These are phyloP conservation scores for Aspergillus viridinutans DNA, from an alignment of 2,329 filamentous ascomycete species.

Conservation along the genomic window DNA sequence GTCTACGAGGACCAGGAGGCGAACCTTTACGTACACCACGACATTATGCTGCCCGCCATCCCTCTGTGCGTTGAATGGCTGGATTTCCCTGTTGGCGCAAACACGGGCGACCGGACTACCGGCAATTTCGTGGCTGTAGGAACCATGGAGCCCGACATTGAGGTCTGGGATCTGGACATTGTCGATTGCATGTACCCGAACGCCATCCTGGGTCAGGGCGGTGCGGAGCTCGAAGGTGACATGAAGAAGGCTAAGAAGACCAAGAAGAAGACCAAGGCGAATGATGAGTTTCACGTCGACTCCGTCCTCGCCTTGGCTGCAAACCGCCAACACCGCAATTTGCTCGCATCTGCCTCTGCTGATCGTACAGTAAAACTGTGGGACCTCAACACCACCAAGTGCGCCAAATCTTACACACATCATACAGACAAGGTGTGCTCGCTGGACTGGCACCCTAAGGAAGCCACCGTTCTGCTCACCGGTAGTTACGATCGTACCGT, in stretches of 20 bases:
- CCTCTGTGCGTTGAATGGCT: slow-evolving; percentile 95
- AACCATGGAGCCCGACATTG: slow-evolving; percentile 97
- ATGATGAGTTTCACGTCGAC: slow-evolving; percentile 90
- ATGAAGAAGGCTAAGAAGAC: slow-evolving; percentile 75
- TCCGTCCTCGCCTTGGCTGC: slow-evolving; percentile 86
- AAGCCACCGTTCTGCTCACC: slow-evolving; percentile 83
- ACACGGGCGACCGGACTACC: slow-evolving; percentile 58
- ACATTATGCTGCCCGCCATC: slow-evolving; percentile 97
- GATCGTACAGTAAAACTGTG: slow-evolving; percentile 97
- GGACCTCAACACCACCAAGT: slow-evolving; percentile 88
- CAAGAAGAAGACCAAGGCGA: slow-evolving; percentile 85
- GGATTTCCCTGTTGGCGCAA: slow-evolving; percentile 79
- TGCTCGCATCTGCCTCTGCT: slow-evolving; percentile 89
- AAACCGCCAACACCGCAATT: slow-evolving; percentile 88
- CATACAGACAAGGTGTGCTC: slow-evolving; percentile 98
- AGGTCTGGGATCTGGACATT: slow-evolving; percentile 95
- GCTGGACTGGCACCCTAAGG: slow-evolving; percentile 82
- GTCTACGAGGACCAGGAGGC: slow-evolving; percentile 94
- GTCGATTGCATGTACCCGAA: slow-evolving; percentile 98
- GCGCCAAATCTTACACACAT: slow-evolving; percentile 91
- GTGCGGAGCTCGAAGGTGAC: slow-evolving; percentile 40
- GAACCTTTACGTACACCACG: slow-evolving; percentile 98
- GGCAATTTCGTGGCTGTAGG: slow-evolving; percentile 94
- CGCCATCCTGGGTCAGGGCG: slow-evolving; percentile 80
- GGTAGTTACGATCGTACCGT: slow-evolving; percentile 94